These are phyloP conservation scores for Verticillium tricorpus DNA, from an alignment of 2,329 filamentous ascomycete species.

Conservation along the genomic window DNA sequence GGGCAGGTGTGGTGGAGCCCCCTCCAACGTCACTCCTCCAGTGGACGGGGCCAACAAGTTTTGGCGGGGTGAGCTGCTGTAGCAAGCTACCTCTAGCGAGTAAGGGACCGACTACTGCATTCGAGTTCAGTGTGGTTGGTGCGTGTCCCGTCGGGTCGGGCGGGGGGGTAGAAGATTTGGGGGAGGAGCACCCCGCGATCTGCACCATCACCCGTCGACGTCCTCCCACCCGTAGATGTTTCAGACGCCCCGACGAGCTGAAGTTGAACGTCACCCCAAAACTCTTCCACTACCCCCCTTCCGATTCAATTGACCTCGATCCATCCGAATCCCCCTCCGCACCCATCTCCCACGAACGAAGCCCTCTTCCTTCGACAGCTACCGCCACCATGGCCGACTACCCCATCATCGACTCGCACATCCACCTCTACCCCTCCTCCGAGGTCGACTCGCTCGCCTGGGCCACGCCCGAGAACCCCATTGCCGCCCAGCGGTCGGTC, in stretches of 20 bases:
- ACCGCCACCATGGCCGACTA: constrained; percentile 32
- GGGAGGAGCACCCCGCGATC: neutral
- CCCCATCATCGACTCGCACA: constrained; percentile 81
- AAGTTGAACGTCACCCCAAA: neutral
- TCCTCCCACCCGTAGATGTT: too few species aligned
- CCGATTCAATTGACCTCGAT: too few species aligned
- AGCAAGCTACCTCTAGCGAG: too few species aligned
- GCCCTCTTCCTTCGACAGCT: too few species aligned
- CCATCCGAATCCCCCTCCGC: too few species aligned
- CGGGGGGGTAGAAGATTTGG: neutral
- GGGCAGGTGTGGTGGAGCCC: neutral
- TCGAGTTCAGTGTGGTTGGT: too few species aligned
- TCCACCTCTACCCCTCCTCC: constrained; percentile 76
- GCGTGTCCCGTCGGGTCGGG: neutral
- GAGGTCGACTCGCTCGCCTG: constrained; percentile 66
- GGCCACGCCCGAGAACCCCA: constrained; percentile 54
- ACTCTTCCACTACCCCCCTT: too few species aligned
- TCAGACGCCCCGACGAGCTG: too few species aligned
- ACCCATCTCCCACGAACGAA: too few species aligned
- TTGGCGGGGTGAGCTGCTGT: neutral
- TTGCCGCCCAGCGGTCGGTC: constrained; percentile 61
- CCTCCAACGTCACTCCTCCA: neutral
- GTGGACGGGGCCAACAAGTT: neutral
- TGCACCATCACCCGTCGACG: neutral
- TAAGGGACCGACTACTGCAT: too few species aligned